Conservation (phyloP, 2,329 filamentous ascomycete genomes). For the Alternaria angustiovoidea region DNA sequence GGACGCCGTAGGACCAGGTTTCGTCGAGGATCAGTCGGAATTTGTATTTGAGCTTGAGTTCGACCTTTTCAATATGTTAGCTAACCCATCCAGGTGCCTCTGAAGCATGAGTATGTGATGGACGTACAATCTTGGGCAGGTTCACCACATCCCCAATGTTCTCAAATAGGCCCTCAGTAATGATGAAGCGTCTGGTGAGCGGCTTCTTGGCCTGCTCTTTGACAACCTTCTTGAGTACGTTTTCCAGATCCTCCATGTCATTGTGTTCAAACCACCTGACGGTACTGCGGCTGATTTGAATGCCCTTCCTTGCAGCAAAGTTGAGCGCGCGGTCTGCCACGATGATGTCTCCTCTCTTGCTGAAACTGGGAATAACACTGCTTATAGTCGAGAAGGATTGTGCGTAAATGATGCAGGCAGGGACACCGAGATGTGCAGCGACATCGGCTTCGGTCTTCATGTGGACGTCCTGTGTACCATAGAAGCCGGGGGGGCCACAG, state of each 20-base stretch:
- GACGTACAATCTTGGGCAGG: conserved; percentile 80
- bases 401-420: conserved; percentile 92
- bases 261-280: conserved; percentile 96
- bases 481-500: conserved; percentile 96
- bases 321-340: conserved; percentile 94
- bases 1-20: conserved; percentile 94
- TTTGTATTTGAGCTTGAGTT: conserved; percentile 95
- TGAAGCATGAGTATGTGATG: background rate
- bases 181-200: conserved; percentile 90
- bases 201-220: conserved; percentile 90
- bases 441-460: conserved; percentile 97
- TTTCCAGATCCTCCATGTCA: conserved; percentile 91
- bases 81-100: background rate
- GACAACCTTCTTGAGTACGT: conserved; percentile 81
- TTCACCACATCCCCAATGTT: conserved; percentile 85
- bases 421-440: conserved; percentile 84
- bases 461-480: conserved; percentile 97
- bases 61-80: conserved; percentile 64
- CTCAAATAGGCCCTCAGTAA: conserved; percentile 95
- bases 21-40: conserved; percentile 98
- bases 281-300: conserved; percentile 90
- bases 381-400: conserved; percentile 96
- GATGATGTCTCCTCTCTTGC: conserved; percentile 96
- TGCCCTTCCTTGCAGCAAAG: conserved; percentile 90
- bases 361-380: conserved; percentile 96